These are phyloP conservation scores for Mercurialis annua DNA, from an alignment of 345 rosid species.

Conservation along the genomic window DNA sequence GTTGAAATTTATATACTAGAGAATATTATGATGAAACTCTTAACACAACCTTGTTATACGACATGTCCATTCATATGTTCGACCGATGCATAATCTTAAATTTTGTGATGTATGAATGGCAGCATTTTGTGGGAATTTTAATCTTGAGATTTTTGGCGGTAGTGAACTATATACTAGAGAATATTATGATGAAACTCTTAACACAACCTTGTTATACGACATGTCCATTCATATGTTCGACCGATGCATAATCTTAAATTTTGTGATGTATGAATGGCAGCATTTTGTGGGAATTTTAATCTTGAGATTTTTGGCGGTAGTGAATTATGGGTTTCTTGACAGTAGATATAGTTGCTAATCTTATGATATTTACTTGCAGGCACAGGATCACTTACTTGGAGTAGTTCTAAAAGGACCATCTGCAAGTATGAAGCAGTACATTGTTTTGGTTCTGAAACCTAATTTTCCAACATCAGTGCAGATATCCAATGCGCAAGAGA, in stretches of 20 bases:
- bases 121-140: not conserved
- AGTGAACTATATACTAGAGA: not conserved
- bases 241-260: not conserved
- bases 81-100: not conserved
- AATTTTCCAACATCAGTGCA: constrained; percentile 46
- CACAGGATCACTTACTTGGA: constrained; percentile 80
- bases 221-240: constrained; percentile 2
- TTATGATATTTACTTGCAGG: constrained; percentile 41
- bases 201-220: not conserved
- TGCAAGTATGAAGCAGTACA: constrained; percentile 47
- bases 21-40: not conserved
- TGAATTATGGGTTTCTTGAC: not conserved
- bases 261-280: not conserved
- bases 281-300: not conserved
- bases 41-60: not conserved
- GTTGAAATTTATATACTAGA: not conserved
- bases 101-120: not conserved
- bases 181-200: not conserved
- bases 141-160: not conserved
- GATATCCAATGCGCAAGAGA: constrained; percentile 41
- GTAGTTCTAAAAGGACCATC: constrained; percentile 61
- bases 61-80: constrained; percentile 3
- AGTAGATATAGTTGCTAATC: constrained; percentile 7
- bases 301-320: not conserved
- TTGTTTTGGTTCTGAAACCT: constrained; percentile 75